A percentile compares a stretch with the other conserved stretches of the same genome.
Conservation (phyloP, 306 rosid species). For the Amphicarpaea edgeworthii region DNA sequence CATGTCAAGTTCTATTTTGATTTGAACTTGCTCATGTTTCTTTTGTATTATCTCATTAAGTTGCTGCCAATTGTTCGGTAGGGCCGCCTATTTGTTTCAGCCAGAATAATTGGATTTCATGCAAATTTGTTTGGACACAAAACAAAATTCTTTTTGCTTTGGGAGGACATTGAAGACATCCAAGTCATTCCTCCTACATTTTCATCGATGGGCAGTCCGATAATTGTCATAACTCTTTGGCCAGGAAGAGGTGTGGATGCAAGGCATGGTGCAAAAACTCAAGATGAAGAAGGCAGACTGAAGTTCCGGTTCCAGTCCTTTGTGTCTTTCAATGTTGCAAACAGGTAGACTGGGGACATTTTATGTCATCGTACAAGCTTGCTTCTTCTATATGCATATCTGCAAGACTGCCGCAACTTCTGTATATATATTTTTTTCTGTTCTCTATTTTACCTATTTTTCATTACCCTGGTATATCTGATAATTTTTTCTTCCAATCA, state of each 20-base stretch:
- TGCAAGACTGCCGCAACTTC: constrained; percentile 21
- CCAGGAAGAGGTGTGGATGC: constrained; percentile 92
- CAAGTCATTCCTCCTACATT: constrained; percentile 78
- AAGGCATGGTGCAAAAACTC: constrained; percentile 84
- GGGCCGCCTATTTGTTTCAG: constrained; percentile 95
- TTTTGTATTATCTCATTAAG: constrained; percentile 41
- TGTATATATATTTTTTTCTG: background rate
- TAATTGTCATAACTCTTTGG: constrained; percentile 76
- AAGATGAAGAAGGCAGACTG: constrained; percentile 92
- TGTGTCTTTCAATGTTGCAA: constrained; percentile 88
- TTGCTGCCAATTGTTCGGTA: constrained; percentile 48
- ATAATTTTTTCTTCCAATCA: constrained; percentile 21
- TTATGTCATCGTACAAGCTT: constrained; percentile 32
- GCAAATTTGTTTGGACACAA: constrained; percentile 91
- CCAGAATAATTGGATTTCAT: constrained; percentile 92
- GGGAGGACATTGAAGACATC: constrained; percentile 97
- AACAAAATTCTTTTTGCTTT: constrained; percentile 89
- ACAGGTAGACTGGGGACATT: constrained; percentile 63
- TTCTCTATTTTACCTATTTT: background rate
- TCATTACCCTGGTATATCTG: background rate
- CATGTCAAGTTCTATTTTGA: constrained; percentile 30
- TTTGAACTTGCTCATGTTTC: constrained; percentile 36
- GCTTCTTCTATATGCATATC: constrained; percentile 19
- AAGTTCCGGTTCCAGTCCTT: constrained; percentile 95
- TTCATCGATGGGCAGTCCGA: constrained; percentile 96